phyloP scores from a whole-genome alignment of 331 rosid species.

The Pyracantha coccinea region DNA sequence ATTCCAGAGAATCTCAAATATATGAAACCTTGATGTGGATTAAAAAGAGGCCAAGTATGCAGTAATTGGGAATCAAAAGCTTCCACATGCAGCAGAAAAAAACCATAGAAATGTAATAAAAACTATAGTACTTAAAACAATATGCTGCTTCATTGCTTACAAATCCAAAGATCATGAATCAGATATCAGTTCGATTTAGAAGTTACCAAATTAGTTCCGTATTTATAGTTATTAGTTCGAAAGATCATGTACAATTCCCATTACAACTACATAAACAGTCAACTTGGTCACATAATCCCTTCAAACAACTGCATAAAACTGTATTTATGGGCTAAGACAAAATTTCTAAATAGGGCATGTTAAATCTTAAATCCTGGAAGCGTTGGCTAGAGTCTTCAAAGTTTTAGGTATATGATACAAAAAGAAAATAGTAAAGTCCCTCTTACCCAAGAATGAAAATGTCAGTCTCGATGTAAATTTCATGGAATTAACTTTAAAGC shows the following conservation, averaged over 20 bases:
- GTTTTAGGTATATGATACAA: not conserved
- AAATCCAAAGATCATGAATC: not conserved
- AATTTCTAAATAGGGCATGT: not conserved
- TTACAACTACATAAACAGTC: not conserved
- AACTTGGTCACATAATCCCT: not conserved
- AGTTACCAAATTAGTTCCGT: not conserved
- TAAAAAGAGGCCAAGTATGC: not conserved
- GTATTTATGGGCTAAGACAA: not conserved
- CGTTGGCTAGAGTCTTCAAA: not conserved
- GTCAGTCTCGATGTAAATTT: not conserved
- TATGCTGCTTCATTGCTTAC: not conserved
- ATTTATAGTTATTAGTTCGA: not conserved
- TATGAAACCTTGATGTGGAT: not conserved
- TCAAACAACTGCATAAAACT: not conserved
- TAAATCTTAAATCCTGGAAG: not conserved
- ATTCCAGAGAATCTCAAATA: not conserved
- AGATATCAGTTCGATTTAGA: not conserved
- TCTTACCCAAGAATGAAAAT: not conserved
- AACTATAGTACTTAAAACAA: not conserved
- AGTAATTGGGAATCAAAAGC: not conserved
- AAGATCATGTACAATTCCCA: not conserved
- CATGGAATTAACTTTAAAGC: not conserved
- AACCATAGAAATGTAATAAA: not conserved
- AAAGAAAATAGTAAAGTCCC: not conserved
- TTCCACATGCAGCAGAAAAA: not conserved